Conservation (phyloP, 257 asterid species). For the Linaria vulgaris region DNA sequence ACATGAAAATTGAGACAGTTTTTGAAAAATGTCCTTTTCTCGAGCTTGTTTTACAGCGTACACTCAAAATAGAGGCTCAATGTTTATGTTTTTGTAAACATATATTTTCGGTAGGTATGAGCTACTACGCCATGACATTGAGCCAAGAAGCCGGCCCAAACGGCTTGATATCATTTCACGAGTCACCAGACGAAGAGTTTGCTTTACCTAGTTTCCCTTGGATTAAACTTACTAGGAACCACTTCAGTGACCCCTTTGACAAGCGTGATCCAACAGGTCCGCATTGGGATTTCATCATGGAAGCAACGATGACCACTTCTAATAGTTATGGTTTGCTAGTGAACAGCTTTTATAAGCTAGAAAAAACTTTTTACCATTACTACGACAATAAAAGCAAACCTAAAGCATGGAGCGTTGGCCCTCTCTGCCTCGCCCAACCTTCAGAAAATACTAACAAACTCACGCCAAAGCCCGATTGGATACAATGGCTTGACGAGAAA, state of each 20-base stretch:
- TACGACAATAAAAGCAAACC: not conserved
- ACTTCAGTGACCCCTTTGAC: conserved; percentile 36
- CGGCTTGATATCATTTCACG: conserved; percentile 26
- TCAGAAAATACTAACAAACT: conserved; percentile 1
- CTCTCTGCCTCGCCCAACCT: conserved; percentile 47
- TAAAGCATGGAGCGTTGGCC: conserved; percentile 50
- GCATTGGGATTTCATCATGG: conserved; percentile 31
- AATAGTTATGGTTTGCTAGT: conserved; percentile 53
- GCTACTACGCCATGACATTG: conserved; percentile 25
- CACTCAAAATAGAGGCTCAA: too few species aligned
- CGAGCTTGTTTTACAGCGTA: too few species aligned
- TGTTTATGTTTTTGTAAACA: conserved; percentile 30
- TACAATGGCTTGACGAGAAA: conserved; percentile 56
- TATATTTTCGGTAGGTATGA: conserved; percentile 38
- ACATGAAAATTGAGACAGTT: too few species aligned
- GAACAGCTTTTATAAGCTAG: conserved; percentile 63
- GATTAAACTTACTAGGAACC: conserved; percentile 49
- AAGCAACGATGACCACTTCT: not conserved
- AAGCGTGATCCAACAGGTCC: conserved; percentile 36
- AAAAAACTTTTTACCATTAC: conserved; percentile 35
- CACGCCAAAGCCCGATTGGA: conserved; percentile 32
- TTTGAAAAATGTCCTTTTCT: too few species aligned
- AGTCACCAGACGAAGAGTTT: conserved; percentile 44
- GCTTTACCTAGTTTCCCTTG: conserved; percentile 41
- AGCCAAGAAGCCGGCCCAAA: fast-evolving